Conservation (phyloP, 306 rosid genomes). For the Inga laurina region DNA sequence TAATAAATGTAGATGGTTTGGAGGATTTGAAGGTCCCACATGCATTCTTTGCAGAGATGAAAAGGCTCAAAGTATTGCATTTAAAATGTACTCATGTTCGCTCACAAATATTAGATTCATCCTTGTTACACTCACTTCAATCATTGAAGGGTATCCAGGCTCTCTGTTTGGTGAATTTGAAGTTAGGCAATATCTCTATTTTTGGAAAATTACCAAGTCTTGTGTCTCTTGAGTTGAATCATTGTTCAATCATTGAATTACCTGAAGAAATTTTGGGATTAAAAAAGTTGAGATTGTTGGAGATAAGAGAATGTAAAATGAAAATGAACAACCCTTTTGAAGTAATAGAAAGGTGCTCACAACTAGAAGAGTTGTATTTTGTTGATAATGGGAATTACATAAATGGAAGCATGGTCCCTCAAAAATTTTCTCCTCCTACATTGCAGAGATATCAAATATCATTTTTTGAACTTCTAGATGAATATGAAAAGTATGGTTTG, state of each 20-base stretch:
- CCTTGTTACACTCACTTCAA: background rate
- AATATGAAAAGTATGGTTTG: constrained; percentile 10
- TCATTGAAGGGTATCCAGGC: background rate
- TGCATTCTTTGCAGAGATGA: constrained; percentile 4
- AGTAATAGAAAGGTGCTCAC: constrained; percentile 26
- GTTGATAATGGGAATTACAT: too few species aligned
- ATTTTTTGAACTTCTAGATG: background rate
- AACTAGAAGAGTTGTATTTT: background rate
- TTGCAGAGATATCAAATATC: constrained; percentile 30
- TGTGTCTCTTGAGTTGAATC: background rate
- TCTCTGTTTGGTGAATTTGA: fast-evolving
- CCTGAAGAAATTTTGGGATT: background rate
- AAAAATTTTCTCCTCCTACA: background rate
- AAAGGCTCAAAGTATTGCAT: constrained; percentile 1
- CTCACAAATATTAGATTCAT: background rate
- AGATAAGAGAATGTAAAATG: constrained; percentile 5
- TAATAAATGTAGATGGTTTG: background rate
- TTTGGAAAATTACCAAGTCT: constrained; percentile 22
- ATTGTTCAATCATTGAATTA: constrained; percentile 30
- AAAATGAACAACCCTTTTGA: constrained; percentile 14
- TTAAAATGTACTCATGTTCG: background rate
- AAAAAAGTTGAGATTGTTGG: constrained; percentile 28
- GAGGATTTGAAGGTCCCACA: background rate
- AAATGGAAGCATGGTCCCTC: background rate
- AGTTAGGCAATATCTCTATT: constrained; percentile 13